Evolutionary conservation across 345 rosid species (phyloP).

Genomic region (Viola odorata): DNA sequence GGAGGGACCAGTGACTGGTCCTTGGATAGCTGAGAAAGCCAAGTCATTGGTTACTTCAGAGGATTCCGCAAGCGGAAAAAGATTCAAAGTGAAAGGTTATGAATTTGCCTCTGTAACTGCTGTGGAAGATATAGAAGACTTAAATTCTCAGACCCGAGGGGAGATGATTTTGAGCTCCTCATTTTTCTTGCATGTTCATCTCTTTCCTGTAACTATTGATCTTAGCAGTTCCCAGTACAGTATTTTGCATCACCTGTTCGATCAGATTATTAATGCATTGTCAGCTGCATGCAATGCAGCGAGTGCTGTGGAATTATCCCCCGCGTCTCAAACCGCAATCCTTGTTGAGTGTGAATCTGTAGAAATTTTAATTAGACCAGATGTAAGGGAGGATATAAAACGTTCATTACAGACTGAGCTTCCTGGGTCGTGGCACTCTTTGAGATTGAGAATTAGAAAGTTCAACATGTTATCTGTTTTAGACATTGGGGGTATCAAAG

Average conservation of each 20-base stretch:
- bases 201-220: conserved; percentile 39
- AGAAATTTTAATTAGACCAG: conserved; percentile 62
- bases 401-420: conserved; percentile 70
- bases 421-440: conserved; percentile 75
- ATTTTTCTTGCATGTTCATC: conserved; percentile 50
- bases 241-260: conserved; percentile 36
- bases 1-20: conserved; percentile 53
- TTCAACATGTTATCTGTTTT: conserved; percentile 57
- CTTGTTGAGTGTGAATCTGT: conserved; percentile 68
- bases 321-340: conserved; percentile 50
- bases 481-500: conserved; percentile 59
- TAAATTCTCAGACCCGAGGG: conserved; percentile 42
- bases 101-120: conserved; percentile 68
- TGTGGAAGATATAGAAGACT: conserved; percentile 48
- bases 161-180: conserved; percentile 64
- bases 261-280: conserved; percentile 41
- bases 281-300: conserved; percentile 29
- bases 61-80: conserved; percentile 43
- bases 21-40: conserved; percentile 67
- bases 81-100: conserved; percentile 43
- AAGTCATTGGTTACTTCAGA: conserved; percentile 59
- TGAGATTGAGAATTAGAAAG: conserved; percentile 57
- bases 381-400: conserved; percentile 38
- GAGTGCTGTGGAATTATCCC: conserved; percentile 23
- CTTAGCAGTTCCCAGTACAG: conserved; percentile 48